Conservation (phyloP, 352 stramenopile species). For the Globisporangium splendens region DNA sequence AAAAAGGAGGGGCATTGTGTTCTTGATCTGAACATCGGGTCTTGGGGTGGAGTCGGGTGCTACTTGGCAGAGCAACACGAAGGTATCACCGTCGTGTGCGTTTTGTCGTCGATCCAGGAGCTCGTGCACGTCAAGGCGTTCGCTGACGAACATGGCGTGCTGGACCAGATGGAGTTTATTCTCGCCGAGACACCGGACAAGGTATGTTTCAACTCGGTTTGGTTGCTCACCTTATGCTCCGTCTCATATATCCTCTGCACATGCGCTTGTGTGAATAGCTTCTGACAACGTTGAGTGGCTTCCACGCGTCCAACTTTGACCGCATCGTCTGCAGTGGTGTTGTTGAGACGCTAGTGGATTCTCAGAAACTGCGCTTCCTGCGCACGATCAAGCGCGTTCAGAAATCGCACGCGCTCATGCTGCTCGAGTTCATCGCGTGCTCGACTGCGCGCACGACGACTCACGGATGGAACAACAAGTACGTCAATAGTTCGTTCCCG, state of each 20-base stretch:
- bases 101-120: conserved; percentile 59
- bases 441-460: conserved; percentile 60
- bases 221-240: too few relatives aligned
- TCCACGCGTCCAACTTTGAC: conserved; percentile 60
- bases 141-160: conserved; percentile 49
- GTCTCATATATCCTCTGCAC: neutral
- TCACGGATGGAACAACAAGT: conserved; percentile 83
- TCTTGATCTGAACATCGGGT: conserved; percentile 82
- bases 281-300: conserved; percentile 48
- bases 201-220: conserved; percentile 6
- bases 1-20: conserved; percentile 46
- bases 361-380: conserved; percentile 49
- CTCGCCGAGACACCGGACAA: conserved; percentile 61
- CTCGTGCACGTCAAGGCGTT: conserved; percentile 56
- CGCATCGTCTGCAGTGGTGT: conserved; percentile 57
- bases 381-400: conserved; percentile 66
- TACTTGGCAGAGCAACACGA: conserved; percentile 61
- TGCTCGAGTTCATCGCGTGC: conserved; percentile 73
- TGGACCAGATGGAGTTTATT: conserved; percentile 70
- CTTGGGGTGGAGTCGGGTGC: conserved; percentile 73
- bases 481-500: conserved; percentile 66
- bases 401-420: conserved; percentile 36
- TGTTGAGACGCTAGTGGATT: conserved; percentile 43
- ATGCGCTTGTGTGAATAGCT: conserved; percentile 20
- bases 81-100: conserved; percentile 42